phyloP scores from a whole-genome alignment of 75 land plant species.

The Pinus taeda region DNA sequence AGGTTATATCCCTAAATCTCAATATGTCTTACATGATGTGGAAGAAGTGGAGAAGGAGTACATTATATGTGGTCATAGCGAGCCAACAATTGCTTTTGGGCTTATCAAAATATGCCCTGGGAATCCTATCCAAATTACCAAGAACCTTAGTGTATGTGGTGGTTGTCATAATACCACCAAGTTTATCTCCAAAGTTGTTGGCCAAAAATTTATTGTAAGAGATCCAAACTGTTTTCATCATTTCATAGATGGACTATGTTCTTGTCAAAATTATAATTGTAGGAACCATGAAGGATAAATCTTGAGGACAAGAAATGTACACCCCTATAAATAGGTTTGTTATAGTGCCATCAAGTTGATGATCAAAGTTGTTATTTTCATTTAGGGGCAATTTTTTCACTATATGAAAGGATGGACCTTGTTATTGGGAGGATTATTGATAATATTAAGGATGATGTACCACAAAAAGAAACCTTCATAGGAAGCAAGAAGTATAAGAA shows the following conservation, averaged over 20 bases:
- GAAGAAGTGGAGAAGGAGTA: background rate
- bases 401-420: too few relatives aligned
- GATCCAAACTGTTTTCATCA: conserved; percentile 2
- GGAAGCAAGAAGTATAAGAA: too few relatives aligned
- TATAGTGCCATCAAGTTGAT: too few relatives aligned
- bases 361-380: too few relatives aligned
- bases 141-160: background rate
- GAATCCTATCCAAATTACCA: background rate
- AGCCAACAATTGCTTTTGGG: background rate
- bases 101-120: background rate
- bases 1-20: background rate
- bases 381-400: too few relatives aligned
- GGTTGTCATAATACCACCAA: background rate
- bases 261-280: background rate
- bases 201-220: background rate
- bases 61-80: background rate
- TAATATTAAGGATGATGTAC: too few relatives aligned
- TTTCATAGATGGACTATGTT: background rate
- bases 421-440: too few relatives aligned
- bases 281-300: too few relatives aligned
- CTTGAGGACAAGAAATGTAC: too few relatives aligned
- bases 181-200: background rate
- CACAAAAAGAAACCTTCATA: too few relatives aligned
- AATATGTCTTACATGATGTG: background rate
- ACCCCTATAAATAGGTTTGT: too few relatives aligned